Base-by-base conservation (phyloP, 495 filamentous ascomycete genomes). In the Viridothelium virens region DNA sequence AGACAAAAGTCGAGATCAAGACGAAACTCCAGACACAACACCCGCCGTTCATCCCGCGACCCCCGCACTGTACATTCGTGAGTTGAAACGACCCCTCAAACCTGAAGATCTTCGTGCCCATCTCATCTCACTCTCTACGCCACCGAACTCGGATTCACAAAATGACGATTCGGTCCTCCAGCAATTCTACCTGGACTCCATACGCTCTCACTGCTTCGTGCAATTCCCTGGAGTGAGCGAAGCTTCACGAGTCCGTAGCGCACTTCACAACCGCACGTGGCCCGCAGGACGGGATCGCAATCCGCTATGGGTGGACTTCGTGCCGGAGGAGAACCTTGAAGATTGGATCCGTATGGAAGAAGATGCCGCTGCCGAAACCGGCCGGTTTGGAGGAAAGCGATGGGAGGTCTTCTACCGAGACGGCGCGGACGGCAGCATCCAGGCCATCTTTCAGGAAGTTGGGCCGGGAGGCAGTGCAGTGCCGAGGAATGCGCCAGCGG, bases 81-180 rank as follows among this genome's bases (percentile, higher is more conserved):
- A 96, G 70, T 83, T 98, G 56, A 92, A 95, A 86, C 85, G 94
- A 50, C 94, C 94, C 16, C 80, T 98, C 9, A 89, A 89, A 67
- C 82, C 84, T 2, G 71, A 71, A 4, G 73, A 77, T 1, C 81
- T 98, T 5, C 83, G 83, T 65, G 80, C 82, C 0, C 87, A 96
- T 71, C 77, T 98, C 33, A 91, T 95, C 74, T 90, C 96, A 77
- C 92, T 97, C 69, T 96, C 72, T 91, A 90, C 65, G 88, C 96
- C 67, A 84, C 89, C 50, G 66, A 67, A 65, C 61, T 63, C 56
- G 70, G 80, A 87, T 50, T 59, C 18, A 33, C 3, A 36, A 14
- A 33, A 59, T 14, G 31, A 59, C 14, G 69, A 80, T 1, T 79
- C 81, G 31, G 74, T 84, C 12, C 78, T 97, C 9, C 73, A 81